Conservation (phyloP, 495 filamentous ascomycete genomes). For the Margaritispora aquatica region DNA sequence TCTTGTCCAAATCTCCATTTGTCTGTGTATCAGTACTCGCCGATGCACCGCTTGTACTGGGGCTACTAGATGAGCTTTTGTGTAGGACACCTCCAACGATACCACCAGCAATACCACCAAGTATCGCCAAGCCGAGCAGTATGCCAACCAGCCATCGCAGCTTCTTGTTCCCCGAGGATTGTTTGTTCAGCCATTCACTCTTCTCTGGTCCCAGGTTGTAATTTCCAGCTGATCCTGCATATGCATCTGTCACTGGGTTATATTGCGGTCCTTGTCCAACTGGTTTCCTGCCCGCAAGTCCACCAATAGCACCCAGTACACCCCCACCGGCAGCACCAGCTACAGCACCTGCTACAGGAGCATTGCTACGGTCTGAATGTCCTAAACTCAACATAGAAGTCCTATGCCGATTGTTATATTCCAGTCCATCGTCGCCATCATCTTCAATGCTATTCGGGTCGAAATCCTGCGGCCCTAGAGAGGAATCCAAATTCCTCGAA, state of each 20-base stretch:
- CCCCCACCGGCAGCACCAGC: conserved; percentile 46
- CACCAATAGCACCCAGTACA: conserved; percentile 43
- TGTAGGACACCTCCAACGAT: conserved; percentile 62
- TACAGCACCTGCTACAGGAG: conserved; percentile 29
- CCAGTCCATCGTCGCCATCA: conserved; percentile 77
- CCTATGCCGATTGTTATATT: conserved; percentile 32
- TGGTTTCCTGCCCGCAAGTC: conserved; percentile 31
- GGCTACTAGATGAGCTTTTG: conserved; percentile 7
- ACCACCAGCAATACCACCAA: conserved; percentile 71
- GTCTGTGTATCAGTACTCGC: conserved; percentile 35
- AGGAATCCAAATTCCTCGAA: conserved; percentile 50
- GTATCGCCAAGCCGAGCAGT: conserved; percentile 54
- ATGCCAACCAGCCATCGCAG: conserved; percentile 62
- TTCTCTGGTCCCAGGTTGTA: conserved; percentile 21
- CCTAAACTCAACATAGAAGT: conserved; percentile 50
- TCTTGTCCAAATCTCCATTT: conserved; percentile 64
- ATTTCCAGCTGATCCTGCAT: conserved; percentile 1
- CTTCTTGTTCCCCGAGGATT: conserved; percentile 59
- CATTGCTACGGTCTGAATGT: conserved; percentile 22
- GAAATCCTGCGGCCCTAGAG: conserved; percentile 44
- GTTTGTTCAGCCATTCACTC: conserved; percentile 30
- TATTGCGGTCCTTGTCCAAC: conserved; percentile 19
- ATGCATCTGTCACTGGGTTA: conserved; percentile 13
- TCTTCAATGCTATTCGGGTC: conserved; percentile 78
- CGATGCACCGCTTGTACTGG: conserved; percentile 11